Base-by-base conservation (phyloP, 345 rosid genomes). In the Eucalyptus viminalis region DNA sequence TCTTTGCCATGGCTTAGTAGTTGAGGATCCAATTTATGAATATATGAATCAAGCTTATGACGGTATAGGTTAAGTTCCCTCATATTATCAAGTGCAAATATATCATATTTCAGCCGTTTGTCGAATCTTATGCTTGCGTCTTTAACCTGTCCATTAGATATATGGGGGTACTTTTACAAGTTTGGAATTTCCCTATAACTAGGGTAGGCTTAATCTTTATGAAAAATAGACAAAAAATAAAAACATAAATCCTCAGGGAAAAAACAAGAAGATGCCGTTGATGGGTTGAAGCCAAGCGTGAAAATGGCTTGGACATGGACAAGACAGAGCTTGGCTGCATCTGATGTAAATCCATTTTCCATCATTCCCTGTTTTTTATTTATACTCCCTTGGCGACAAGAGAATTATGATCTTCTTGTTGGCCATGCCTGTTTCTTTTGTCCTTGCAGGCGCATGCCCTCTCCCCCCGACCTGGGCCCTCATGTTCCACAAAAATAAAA, bases 1-100 rank as follows among this genome's bases (percentile, higher is more conserved):
- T 0, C 9, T 72, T 12, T 0, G 8, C 14, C 25, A 34, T 34
- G 11, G 5, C 8, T 19, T 72, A 37, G 45, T 13, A 37, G 8
- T 72, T 21, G 83, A 72, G 27, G 8, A 72, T 72, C 83, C 45
- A 37, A 76, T 24, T 37, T 37, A 76, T 76, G 45, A 13, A 0
- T 37, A 40, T 1, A 43, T 19, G 45, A 22, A 72, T 72, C 11
- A 17, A 4, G 27, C 25, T 0, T 0, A 34, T 37, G 47, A 21
- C 27, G 1, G 0, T 21, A 9, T 22, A 2, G 27, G 15, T 37
- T 37, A 1, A 37, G 22, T 76, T 37, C 8, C 83, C 47, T 0
- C 2, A 19, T 3, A 76, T 76, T 47, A 31, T 69, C 22, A 5
- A 69, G 12, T 69, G 44, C 67, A 27, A 12, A 60, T 9, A 69